Evolutionary conservation across 2,329 filamentous ascomycete genomes (phyloP), one percentile per base, ranked within the genome.

Genomic region (Aspergillus quadricinctus): DNA sequence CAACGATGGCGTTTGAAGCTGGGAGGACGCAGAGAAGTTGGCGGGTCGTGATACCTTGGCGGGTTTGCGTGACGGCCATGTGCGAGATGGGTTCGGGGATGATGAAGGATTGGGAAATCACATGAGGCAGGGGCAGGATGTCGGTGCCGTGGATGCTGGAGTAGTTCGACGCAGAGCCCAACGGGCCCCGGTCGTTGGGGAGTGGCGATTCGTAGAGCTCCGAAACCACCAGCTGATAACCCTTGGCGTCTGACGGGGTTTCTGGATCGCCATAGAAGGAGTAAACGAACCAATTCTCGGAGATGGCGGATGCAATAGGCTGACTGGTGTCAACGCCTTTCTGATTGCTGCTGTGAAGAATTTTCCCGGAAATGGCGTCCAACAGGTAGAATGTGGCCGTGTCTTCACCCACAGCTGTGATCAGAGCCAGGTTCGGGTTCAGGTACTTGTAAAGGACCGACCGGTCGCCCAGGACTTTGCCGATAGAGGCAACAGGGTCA

Each of bases 391-490:
- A 80, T 0, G 85, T 87, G 7, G 91, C 84, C 1, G 81, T 81
- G 3, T 78, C 76, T 23, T 87, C 81, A 35, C 88, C 81, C 2
- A 86, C 76, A 1, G 89, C 81, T 1, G 89, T 89, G 48, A 96
- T 80, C 0, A 97, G 81, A 2, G 92, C 80, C 6, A 90, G 83
- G 74, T 96, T 97, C 0, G 90, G 86, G 76, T 95, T 96, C 43
- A 99, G 78, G 71, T 97, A 97, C 77, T 99, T 99, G 84, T 99
- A 99, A 61, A 93, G 83, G 49, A 99, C 94, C n/a, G 87, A 87
- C 46, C 94, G 85, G 68, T 99, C 89, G 27, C 92, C 92, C 23
- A 99, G 83, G 1, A 97, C 94, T 57, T 90, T 91, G 9, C 94
- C 94, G 64, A 99, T 96, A 0, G 94, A 97, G 3, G 94, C 93